Percentiles rank a stretch among this genome's conserved stretches.
These are phyloP conservation scores for Butyriboletus loyo DNA, from an alignment of 768 basidiomycete species.

Conservation along the genomic window DNA sequence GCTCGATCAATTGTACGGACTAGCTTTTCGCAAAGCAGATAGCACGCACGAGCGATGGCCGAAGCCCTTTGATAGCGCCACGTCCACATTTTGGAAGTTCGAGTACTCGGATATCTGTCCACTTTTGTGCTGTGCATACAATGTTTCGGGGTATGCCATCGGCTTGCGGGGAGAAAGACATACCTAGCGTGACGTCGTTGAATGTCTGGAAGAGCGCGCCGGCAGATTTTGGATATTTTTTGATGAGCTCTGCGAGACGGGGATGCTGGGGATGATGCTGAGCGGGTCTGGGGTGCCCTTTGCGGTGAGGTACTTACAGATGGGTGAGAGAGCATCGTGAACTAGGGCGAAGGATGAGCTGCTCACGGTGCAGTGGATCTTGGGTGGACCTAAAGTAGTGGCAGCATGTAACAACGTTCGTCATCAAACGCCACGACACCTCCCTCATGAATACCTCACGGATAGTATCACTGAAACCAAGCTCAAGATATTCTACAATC, in stretches of 20 bases:
- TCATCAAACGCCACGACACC: neutral
- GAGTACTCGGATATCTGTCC: conserved; percentile 60
- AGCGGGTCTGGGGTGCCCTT: neutral
- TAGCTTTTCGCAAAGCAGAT: neutral
- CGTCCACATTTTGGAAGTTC: conserved; percentile 56
- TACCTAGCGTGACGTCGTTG: conserved; percentile 69
- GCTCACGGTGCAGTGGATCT: neutral
- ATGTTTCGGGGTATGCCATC: neutral
- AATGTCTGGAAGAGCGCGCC: conserved; percentile 70
- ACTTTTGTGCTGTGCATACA: conserved; percentile 61
- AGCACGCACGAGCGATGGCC: conserved; percentile 46
- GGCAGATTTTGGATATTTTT: conserved; percentile 61
- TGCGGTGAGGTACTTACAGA: conserved; percentile 15
- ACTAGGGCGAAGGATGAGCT: neutral
- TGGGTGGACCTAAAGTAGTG: too few relatives aligned
- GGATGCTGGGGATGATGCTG: conserved; percentile 37
- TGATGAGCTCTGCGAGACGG: conserved; percentile 43
- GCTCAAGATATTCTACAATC: conserved; percentile 46
- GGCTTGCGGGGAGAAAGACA: conserved; percentile 3
- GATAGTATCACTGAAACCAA: conserved; percentile 25
- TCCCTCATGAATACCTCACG: conserved; percentile 17
- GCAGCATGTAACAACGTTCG: neutral
- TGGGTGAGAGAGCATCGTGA: conserved; percentile 24
- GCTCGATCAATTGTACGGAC: neutral
- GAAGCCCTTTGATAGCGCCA: conserved; percentile 57